Conservation (phyloP, 352 stramenopile genomes). For the Pythium aquatile region DNA sequence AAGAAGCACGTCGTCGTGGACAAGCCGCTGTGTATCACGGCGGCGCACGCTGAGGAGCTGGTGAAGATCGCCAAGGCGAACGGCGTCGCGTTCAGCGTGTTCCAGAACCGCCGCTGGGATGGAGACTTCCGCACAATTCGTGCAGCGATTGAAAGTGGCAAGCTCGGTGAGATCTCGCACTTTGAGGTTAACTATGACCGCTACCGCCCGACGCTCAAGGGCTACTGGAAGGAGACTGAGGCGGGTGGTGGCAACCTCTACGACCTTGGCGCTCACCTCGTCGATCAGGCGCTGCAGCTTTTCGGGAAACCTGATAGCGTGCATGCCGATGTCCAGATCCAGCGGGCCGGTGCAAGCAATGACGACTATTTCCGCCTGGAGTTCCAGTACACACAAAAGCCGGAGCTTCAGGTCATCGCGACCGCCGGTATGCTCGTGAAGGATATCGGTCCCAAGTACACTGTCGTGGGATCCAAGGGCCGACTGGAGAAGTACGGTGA, state of each 20-base stretch:
- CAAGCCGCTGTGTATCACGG: slow-evolving; percentile 68
- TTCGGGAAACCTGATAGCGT: slow-evolving; percentile 55
- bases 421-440: slow-evolving; percentile 68
- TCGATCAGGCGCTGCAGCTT: slow-evolving; percentile 66
- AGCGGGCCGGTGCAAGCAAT: slow-evolving; percentile 59
- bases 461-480: slow-evolving; percentile 53
- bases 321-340: slow-evolving; percentile 64
- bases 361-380: slow-evolving; percentile 77
- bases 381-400: slow-evolving; percentile 52
- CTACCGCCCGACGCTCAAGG: slow-evolving; percentile 66
- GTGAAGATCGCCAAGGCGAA: slow-evolving; percentile 43
- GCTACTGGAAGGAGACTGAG: slow-evolving; percentile 74
- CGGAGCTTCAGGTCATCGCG: slow-evolving; percentile 54
- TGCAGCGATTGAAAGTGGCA: slow-evolving; percentile 41
- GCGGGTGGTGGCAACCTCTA: slow-evolving; percentile 66
- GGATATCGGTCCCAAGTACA: slow-evolving; percentile 61
- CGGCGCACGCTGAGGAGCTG: slow-evolving; percentile 51
- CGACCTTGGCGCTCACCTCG: slow-evolving; percentile 65
- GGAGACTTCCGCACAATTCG: slow-evolving; percentile 72
- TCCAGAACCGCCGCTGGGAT: slow-evolving; percentile 78
- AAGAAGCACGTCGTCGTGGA: slow-evolving; percentile 79
- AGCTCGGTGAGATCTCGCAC: slow-evolving; percentile 50
- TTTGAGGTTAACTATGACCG: slow-evolving; percentile 70
- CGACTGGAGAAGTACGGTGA: slow-evolving; percentile 62
- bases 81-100: slow-evolving; percentile 66